Evolutionary conservation across 441 rosid genomes (phyloP).

Genomic region (Syzygium syzygioides): DNA sequence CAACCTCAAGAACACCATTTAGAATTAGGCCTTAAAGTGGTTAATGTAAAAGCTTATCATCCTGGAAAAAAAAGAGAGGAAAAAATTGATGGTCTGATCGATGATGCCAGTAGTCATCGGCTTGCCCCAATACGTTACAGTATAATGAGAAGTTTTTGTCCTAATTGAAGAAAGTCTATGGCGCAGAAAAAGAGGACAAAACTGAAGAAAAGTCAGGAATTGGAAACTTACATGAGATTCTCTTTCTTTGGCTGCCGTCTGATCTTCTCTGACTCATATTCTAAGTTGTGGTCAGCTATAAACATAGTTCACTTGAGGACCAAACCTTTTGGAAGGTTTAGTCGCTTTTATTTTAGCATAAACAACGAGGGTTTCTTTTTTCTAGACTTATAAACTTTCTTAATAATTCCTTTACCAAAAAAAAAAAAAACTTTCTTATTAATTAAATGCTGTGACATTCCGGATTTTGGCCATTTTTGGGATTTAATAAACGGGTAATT

Average conservation of each 20-base stretch:
- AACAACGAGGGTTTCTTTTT: too few relatives aligned
- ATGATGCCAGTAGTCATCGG: background rate
- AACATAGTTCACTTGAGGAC: too few relatives aligned
- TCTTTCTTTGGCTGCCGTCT: background rate
- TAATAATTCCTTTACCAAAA: too few relatives aligned
- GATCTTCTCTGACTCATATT: background rate
- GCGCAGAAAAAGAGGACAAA: background rate
- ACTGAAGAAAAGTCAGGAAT: background rate
- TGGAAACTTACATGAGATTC: background rate
- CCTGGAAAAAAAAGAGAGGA: background rate
- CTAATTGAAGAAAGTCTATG: background rate
- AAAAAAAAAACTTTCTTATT: too few relatives aligned
- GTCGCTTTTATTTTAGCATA: too few relatives aligned
- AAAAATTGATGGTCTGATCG: background rate
- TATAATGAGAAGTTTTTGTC: background rate
- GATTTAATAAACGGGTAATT: too few relatives aligned
- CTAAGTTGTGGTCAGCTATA: background rate
- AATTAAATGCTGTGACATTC: too few relatives aligned
- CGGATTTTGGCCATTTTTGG: too few relatives aligned
- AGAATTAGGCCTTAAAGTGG: background rate
- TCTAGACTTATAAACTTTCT: too few relatives aligned
- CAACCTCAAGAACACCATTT: background rate
- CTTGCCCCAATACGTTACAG: background rate
- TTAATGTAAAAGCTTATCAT: background rate
- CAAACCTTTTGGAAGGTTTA: too few relatives aligned